Conservation (phyloP, 106 monocot genomes). For the Posidonia australis region DNA sequence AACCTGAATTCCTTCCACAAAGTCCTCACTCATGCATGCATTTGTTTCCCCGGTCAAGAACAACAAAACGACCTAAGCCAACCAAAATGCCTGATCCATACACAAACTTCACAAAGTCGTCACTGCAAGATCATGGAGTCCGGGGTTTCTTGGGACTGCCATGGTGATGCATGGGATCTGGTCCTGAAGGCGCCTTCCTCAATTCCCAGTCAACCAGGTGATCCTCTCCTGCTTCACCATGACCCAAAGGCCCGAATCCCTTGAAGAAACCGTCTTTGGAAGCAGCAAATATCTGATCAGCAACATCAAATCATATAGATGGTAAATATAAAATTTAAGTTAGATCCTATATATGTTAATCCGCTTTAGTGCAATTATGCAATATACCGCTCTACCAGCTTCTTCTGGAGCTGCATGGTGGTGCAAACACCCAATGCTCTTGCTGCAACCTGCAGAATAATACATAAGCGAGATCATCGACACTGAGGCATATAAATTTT, state of each 20-base stretch:
- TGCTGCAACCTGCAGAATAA: neutral
- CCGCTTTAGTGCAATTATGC: neutral
- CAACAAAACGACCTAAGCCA: too few species aligned
- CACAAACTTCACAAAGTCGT: too few species aligned
- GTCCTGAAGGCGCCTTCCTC: conserved; percentile 15
- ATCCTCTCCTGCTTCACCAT: neutral
- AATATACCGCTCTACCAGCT: neutral
- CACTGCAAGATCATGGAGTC: conserved; percentile 15
- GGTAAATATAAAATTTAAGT: neutral
- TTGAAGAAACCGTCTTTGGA: neutral
- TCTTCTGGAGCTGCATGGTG: neutral
- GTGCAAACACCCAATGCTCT: neutral
- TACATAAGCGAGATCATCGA: neutral
- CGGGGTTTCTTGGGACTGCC: conserved; percentile 6
- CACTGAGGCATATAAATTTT: too few species aligned
- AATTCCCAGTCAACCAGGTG: conserved; percentile 2
- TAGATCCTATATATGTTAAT: neutral
- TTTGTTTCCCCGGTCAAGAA: too few species aligned
- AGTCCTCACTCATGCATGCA: too few species aligned
- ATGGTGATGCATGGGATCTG: conserved; percentile 19
- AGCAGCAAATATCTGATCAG: neutral
- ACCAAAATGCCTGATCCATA: too few species aligned
- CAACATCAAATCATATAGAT: neutral
- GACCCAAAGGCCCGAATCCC: neutral
- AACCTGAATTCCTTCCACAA: too few species aligned